Evolutionary conservation across 208 protist genomes (phyloP), one percentile per base, ranked within the genome.

Genomic region (Trypanosoma theileri): DNA sequence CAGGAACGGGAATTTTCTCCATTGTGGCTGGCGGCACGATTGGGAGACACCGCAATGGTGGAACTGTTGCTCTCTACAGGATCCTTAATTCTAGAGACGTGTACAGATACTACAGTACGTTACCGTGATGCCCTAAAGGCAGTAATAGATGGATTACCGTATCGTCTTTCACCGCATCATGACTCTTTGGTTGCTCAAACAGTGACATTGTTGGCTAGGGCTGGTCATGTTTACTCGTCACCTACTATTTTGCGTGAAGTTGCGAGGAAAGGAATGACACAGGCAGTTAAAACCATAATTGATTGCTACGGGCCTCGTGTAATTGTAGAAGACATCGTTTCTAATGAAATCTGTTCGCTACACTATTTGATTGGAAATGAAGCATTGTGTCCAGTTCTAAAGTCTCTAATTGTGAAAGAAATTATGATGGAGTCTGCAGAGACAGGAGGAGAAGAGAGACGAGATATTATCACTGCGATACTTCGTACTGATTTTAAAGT

Each of bases 1-100:
- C 74, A 77, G 46, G 62, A 73, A 16, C 70, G 59, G 31, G 6
- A 59, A 14, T 66, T 88, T n/a, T 85, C 79, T 42, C 84, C 86
- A 10, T 74, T 90, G 50, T 84, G 80, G 62, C 35, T 89, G 17
- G 84, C 84, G 21, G 87, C 87, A 64, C 89, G 82, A 79, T 59
- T 71, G 56, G 63, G 70, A 17, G 74, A 86, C 28, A 77, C 71
- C 31, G 71, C 77, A 14, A 4, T 81, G 24, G 16, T 93, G 35
- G 69, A 75, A 46, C 73, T 89, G 19, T 63, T 93, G 16, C 71
- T 79, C 24, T 66, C 68, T 11, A 73, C 75, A 3, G 75, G 72
- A 24, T 75, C 65, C 24, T 55, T 86, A 24, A 55, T n/a, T 16
- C 57, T 62, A 2, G 59, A 71, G 14, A 35, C 40, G n/a, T 79